Evolutionary conservation across 202 grass and related monocot genomes (phyloP).

Genomic region (Musa balbisiana): DNA sequence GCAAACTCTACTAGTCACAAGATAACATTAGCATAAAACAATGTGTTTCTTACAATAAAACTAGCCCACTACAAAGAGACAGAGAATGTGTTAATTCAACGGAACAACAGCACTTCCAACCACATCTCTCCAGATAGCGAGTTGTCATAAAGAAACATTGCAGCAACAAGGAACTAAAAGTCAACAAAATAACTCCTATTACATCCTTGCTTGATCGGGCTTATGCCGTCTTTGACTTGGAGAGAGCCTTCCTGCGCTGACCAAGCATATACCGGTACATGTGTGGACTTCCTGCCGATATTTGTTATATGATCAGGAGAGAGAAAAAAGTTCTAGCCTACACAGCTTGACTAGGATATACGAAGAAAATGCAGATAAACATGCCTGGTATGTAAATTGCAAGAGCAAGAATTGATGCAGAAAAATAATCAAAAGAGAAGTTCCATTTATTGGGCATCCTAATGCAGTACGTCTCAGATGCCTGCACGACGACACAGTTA

Average conservation of each 20-base stretch:
- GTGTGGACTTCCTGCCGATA: slow-evolving; percentile 58
- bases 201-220: not conserved
- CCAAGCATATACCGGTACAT: slow-evolving; percentile 81
- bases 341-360: not conserved
- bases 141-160: not conserved
- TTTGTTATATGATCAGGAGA: not conserved
- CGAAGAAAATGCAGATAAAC: not conserved
- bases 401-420: slow-evolving; percentile 35
- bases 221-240: slow-evolving; percentile 54
- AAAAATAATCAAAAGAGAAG: slow-evolving; percentile 65
- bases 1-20: too few species aligned
- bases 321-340: not conserved
- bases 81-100: not conserved
- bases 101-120: not conserved
- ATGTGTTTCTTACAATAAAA: not conserved
- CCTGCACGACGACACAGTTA: slow-evolving; percentile 25
- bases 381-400: slow-evolving; percentile 59
- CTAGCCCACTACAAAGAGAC: not conserved
- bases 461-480: slow-evolving; percentile 67
- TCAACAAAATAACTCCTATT: not conserved
- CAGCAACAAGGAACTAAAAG: not conserved
- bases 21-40: too few species aligned
- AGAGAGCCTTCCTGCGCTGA: slow-evolving; percentile 75
- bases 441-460: slow-evolving; percentile 93
- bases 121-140: not conserved